Conservation (phyloP, 768 basidiomycete genomes). For the Mycena leptocephala region DNA sequence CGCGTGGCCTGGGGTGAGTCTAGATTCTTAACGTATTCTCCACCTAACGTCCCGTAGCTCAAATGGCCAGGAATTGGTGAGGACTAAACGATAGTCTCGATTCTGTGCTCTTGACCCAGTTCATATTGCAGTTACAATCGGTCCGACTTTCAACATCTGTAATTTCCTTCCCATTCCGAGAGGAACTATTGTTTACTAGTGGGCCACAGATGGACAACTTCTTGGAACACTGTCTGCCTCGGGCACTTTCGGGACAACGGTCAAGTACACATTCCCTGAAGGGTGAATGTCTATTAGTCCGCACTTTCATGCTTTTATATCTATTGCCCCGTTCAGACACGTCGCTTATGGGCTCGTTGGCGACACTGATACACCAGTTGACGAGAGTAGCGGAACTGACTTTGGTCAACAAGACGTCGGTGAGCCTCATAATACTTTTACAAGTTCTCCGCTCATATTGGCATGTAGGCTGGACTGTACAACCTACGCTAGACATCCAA, state of each 20-base stretch:
- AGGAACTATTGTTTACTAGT: background rate
- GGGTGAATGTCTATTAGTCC: background rate
- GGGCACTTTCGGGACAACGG: background rate
- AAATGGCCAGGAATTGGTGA: background rate
- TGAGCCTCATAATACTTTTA: background rate
- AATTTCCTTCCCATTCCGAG: background rate
- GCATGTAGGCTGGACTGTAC: background rate
- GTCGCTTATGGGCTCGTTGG: background rate
- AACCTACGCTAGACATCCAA: background rate
- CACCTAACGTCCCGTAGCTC: background rate
- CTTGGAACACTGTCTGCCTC: background rate
- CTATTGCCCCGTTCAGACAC: background rate
- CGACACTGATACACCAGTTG: background rate
- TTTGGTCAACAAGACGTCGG: background rate
- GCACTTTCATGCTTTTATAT: background rate
- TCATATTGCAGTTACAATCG: background rate
- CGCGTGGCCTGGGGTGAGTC: background rate
- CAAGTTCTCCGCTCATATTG: background rate
- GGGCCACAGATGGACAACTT: background rate
- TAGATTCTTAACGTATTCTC: background rate
- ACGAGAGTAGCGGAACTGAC: background rate
- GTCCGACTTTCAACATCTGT: constrained; percentile 9
- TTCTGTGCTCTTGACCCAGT: constrained; percentile 1
- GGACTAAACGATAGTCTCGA: background rate
- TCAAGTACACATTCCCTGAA: background rate